Evolutionary conservation across 768 basidiomycete genomes (phyloP), one percentile per base, ranked within the genome.

Genomic region (Tulasnella sp.): DNA sequence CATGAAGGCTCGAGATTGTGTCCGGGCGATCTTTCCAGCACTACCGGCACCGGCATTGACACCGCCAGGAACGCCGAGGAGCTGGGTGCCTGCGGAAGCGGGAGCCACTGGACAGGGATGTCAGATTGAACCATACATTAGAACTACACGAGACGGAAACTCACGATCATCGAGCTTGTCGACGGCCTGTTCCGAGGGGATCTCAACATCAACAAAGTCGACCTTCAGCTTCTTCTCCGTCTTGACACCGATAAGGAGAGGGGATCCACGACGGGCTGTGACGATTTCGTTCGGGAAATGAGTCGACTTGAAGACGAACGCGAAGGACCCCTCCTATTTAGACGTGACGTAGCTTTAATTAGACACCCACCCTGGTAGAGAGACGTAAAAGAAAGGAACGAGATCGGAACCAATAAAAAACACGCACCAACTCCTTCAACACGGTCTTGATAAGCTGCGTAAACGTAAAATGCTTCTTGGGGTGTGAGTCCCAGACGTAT

Each of bases 201-300:
- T 83, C 71, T 98, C 93, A 59, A 99, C 96, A 73, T 98, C 96
- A 49, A 99, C 94, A 66, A 99, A 98, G 75, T 99, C 96, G 41
- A 98, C 94, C 78, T 99, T 99, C 67, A 99, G 80, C 73, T 98
- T 98, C 80, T 96, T 93, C 70, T 99, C 94, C 17, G 96, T 98
- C 84, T 98, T 98, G 69, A 99, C 94, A 75, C 96, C 96, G 68
- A 99, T 82, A 60, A 98, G 74, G 29, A 99, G 82, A 27, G 96
- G 96, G 12, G 94, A 97, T 65, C 96, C 96, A 67, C 96, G 88
- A 66, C 93, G 92, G 60, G 93, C 92, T 52, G 89, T 88, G 63
- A 98, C 93, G 63, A 93, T 81, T 71, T 98, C 89, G 65, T 94
- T 88, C 44, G 96, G 96, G 78, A 82, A 99, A 75, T 98, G 92